Evolutionary conservation across 2,329 filamentous ascomycete species (phyloP).

Genomic region (Taxawa tesnikishii): DNA sequence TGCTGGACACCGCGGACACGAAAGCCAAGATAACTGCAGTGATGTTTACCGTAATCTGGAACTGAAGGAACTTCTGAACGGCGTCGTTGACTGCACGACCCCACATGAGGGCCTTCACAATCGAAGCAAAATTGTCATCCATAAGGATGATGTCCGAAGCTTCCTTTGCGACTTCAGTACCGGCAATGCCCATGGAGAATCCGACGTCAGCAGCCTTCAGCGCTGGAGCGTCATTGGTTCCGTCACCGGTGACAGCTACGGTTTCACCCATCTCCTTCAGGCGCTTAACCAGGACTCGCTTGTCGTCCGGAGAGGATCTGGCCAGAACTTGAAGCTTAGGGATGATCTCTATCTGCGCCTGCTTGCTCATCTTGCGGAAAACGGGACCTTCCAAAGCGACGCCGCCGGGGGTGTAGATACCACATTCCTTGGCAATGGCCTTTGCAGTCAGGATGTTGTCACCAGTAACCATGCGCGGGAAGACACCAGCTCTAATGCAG

Average conservation of each 20-base stretch:
- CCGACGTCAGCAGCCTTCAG: slow-evolving; percentile 55
- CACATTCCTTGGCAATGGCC: slow-evolving; percentile 63
- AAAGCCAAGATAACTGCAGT: slow-evolving; percentile 83
- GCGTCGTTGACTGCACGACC: slow-evolving; percentile 46
- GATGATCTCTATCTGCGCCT: slow-evolving; percentile 41
- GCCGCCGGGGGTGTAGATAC: slow-evolving; percentile 41
- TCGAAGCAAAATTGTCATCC: slow-evolving; percentile 52
- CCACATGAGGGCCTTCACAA: slow-evolving; percentile 51
- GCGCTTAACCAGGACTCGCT: slow-evolving; percentile 51
- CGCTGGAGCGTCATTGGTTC: slow-evolving; percentile 54
- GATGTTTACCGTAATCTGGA: slow-evolving; percentile 79
- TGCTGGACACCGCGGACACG: slow-evolving; percentile 66
- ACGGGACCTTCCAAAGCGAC: slow-evolving; percentile 32
- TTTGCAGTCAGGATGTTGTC: slow-evolving; percentile 61
- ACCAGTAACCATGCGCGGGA: slow-evolving; percentile 63
- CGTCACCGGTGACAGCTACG: slow-evolving; percentile 55
- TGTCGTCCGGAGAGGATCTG: slow-evolving; percentile 58
- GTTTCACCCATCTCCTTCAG: slow-evolving; percentile 54
- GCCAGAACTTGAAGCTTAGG: slow-evolving; percentile 56
- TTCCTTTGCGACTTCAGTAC: slow-evolving; percentile 53
- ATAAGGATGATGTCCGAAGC: slow-evolving; percentile 50
- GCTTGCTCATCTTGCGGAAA: slow-evolving; percentile 29
- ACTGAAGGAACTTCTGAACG: slow-evolving; percentile 47
- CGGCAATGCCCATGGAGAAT: slow-evolving; percentile 56
- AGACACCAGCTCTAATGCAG: slow-evolving; percentile 56